Evolutionary conservation across 495 filamentous ascomycete genomes (phyloP).

Genomic region (Tuber brumale): DNA sequence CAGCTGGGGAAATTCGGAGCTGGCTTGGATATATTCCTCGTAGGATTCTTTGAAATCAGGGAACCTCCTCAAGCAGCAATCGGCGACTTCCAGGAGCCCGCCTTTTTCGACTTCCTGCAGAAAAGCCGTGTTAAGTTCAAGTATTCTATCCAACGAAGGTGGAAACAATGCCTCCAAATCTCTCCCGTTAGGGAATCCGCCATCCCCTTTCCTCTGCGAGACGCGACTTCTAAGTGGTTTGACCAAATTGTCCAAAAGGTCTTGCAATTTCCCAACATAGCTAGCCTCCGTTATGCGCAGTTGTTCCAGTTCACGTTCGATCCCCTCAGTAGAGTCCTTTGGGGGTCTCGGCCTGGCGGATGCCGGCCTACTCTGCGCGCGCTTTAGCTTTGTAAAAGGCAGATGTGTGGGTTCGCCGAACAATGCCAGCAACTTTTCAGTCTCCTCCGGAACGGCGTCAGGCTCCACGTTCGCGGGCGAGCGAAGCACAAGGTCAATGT

Average conservation of each 20-base stretch:
- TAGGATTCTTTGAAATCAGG: slow-evolving; percentile 85
- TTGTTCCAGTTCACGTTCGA: slow-evolving; percentile 86
- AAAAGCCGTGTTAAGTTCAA: slow-evolving; percentile 72
- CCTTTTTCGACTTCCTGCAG: slow-evolving; percentile 66
- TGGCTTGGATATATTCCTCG: slow-evolving; percentile 79
- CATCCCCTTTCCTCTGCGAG: slow-evolving; percentile 61
- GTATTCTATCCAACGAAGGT: slow-evolving; percentile 64
- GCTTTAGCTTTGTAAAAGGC: slow-evolving; percentile 77
- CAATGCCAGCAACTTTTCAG: slow-evolving; percentile 57
- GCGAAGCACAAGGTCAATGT: slow-evolving; percentile 81
- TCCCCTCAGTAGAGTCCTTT: slow-evolving; percentile 70
- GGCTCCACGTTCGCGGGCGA: slow-evolving; percentile 51
- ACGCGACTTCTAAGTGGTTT: slow-evolving; percentile 31
- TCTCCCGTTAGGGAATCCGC: slow-evolving; percentile 62
- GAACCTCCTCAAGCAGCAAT: slow-evolving; percentile 53
- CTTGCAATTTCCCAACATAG: slow-evolving; percentile 78
- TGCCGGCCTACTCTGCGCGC: slow-evolving; percentile 79
- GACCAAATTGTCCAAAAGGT: slow-evolving; percentile 67
- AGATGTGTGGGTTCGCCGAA: slow-evolving; percentile 79
- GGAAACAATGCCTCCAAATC: slow-evolving; percentile 75
- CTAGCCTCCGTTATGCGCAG: slow-evolving; percentile 87
- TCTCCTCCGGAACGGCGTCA: slow-evolving; percentile 52
- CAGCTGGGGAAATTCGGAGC: slow-evolving; percentile 72
- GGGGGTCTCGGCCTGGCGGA: slow-evolving; percentile 66
- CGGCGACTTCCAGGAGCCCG: slow-evolving; percentile 73